These are phyloP conservation scores for Plenodomus tracheiphilus DNA, from an alignment of 2,329 filamentous ascomycete genomes.

Conservation along the genomic window DNA sequence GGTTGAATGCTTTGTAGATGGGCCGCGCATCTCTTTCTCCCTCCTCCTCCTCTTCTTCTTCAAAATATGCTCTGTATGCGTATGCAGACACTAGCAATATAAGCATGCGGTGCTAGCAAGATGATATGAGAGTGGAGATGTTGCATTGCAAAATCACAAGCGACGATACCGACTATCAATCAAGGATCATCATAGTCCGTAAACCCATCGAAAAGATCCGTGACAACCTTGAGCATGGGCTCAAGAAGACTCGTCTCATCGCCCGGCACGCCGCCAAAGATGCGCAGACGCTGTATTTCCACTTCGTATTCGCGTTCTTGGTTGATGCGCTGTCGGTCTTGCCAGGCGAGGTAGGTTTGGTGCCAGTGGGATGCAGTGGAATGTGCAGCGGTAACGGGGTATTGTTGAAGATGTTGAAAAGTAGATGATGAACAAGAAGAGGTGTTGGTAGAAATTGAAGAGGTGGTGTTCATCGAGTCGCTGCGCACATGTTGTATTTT, in stretches of 20 bases:
- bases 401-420: slow-evolving; percentile 23
- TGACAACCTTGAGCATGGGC: slow-evolving; percentile 53
- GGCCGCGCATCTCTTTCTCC: no score
- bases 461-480: slow-evolving; percentile 34
- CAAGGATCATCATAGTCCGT: slow-evolving; percentile 51
- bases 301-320: slow-evolving; percentile 32
- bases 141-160: no score
- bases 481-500: slow-evolving; percentile 27
- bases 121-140: no score
- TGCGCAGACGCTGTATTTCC: slow-evolving; percentile 44
- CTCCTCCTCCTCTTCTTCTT: no score
- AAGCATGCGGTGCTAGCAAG: no score
- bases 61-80: no score
- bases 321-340: slow-evolving; percentile 35
- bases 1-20: no score
- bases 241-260: slow-evolving; percentile 49
- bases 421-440: slow-evolving; percentile 16
- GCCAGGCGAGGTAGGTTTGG: slow-evolving; percentile 44
- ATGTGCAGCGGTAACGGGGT: slow-evolving; percentile 15
- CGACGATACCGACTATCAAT: no score
- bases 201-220: slow-evolving; percentile 49
- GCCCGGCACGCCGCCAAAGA: slow-evolving; percentile 50
- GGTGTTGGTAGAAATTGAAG: slow-evolving; percentile 29
- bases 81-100: no score
- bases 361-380: slow-evolving; percentile 39